Evolutionary conservation across 1,284 basidiomycete species (phyloP).

Genomic region (Leccinum fallax): DNA sequence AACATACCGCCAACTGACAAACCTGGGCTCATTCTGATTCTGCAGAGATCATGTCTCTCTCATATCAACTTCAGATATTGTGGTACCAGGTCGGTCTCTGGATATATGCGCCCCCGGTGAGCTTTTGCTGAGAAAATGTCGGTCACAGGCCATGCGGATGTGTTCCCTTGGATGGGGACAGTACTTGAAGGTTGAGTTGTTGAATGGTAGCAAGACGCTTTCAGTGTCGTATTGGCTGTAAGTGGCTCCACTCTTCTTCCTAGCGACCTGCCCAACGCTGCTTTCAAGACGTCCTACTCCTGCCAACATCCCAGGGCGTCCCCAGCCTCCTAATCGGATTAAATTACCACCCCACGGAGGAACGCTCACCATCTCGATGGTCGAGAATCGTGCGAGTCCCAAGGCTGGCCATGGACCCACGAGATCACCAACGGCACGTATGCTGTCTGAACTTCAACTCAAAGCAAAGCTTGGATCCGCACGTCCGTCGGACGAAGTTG

Average conservation of each 20-base stretch:
- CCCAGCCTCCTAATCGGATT: slow-evolving; percentile 33
- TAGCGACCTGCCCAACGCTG: slow-evolving; percentile 1
- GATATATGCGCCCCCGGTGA: neutral
- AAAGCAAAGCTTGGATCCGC: slow-evolving; percentile 55
- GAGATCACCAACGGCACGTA: slow-evolving; percentile 52
- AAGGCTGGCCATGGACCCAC: slow-evolving; percentile 42
- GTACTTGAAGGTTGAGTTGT: slow-evolving; percentile 65
- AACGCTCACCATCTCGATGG: slow-evolving; percentile 51
- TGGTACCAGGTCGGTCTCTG: slow-evolving; percentile 64
- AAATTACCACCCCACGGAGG: slow-evolving; percentile 62
- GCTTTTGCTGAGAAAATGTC: neutral
- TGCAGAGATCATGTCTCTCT: slow-evolving; percentile 81
- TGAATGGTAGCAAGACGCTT: slow-evolving; percentile 63
- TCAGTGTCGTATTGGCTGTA: slow-evolving; percentile 78
- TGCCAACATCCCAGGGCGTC: slow-evolving; percentile 38
- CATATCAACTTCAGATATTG: slow-evolving; percentile 82
- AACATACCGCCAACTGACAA: neutral
- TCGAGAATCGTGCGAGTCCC: slow-evolving; percentile 40
- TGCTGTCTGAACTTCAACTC: slow-evolving; percentile 63
- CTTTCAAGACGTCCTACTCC: slow-evolving; percentile 50
- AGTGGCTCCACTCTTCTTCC: slow-evolving; percentile 28
- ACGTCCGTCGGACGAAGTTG: slow-evolving; percentile 70
- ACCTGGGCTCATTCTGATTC: slow-evolving; percentile 4
- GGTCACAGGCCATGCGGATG: slow-evolving; percentile 65
- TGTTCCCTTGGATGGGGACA: slow-evolving; percentile 79